phyloP scores from a whole-genome alignment of 2,329 filamentous ascomycete genomes.

The Davidsoniella virescens region DNA sequence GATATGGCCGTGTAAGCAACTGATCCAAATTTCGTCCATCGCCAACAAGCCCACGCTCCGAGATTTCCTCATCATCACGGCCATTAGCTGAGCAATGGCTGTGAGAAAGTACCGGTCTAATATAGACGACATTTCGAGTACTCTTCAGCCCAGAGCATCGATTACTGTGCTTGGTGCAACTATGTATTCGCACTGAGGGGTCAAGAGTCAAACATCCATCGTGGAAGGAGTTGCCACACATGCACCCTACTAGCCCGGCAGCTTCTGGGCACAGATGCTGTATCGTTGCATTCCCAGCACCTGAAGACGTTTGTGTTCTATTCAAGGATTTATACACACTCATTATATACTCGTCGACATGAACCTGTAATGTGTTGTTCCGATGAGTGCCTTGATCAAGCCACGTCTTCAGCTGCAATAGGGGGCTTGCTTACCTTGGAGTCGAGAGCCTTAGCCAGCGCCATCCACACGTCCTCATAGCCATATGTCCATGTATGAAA shows the following conservation, averaged over 20 bases:
- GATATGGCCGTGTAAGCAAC: too few relatives aligned
- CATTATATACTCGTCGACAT: conserved; percentile 70
- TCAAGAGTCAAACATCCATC: conserved; percentile 56
- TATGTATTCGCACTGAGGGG: conserved; percentile 54
- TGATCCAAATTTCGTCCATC: too few relatives aligned
- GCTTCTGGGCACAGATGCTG: conserved; percentile 38
- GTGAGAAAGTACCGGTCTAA: conserved; percentile 16
- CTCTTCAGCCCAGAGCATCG: conserved; percentile 10
- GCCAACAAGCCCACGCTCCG: too few relatives aligned
- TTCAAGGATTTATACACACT: conserved; percentile 52
- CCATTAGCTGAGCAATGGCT: too few relatives aligned
- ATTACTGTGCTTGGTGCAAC: conserved; percentile 35
- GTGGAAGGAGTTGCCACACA: conserved; percentile 54
- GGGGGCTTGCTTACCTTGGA: conserved; percentile 33
- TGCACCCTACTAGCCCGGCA: conserved; percentile 54
- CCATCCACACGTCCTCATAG: conserved; percentile 85
- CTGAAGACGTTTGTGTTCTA: conserved; percentile 16
- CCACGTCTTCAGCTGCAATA: conserved; percentile 10
- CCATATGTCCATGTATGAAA: conserved; percentile 66
- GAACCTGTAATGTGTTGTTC: conserved; percentile 34
- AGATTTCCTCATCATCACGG: too few relatives aligned
- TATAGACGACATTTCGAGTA: conserved; percentile 13
- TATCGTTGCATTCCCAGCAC: not conserved
- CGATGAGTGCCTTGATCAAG: too few relatives aligned
- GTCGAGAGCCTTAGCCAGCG: conserved; percentile 52